A percentile compares a stretch with the other conserved stretches of the same genome.
Conservation (phyloP, 1,284 basidiomycete species). For the Stygiomarasmius scandens region DNA sequence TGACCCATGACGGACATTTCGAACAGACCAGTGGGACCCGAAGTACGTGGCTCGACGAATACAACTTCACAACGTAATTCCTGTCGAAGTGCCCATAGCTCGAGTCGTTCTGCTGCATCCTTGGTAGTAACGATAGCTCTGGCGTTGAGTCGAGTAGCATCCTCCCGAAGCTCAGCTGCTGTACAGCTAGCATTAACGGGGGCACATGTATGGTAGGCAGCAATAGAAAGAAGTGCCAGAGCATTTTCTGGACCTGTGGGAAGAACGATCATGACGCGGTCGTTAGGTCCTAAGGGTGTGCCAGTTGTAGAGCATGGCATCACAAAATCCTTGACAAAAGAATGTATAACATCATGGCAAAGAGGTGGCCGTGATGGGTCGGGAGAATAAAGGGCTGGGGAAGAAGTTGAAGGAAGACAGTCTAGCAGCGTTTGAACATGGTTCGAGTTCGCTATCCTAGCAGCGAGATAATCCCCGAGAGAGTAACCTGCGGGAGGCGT, state of each 20-base stretch:
- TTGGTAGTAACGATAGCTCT: constrained; percentile 41
- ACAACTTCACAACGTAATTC: constrained; percentile 40
- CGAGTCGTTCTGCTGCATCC: constrained; percentile 40
- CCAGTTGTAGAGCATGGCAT: constrained; percentile 35
- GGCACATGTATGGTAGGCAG: constrained; percentile 45
- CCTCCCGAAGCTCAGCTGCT: constrained; percentile 41
- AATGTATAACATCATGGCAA: constrained; percentile 34
- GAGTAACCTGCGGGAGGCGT: constrained; percentile 27
- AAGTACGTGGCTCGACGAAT: constrained; percentile 32
- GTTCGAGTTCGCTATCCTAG: constrained; percentile 29
- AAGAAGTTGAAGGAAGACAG: constrained; percentile 35
- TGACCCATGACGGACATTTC: constrained; percentile 37
- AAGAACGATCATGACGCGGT: constrained; percentile 45
- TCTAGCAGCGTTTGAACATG: constrained; percentile 38
- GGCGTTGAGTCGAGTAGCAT: constrained; percentile 38
- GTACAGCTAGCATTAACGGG: constrained; percentile 49
- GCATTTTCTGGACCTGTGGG: constrained; percentile 50
- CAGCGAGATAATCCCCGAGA: constrained; percentile 38
- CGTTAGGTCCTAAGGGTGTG: constrained; percentile 37
- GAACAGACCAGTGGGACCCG: constrained; percentile 43
- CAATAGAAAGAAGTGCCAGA: constrained; percentile 41
- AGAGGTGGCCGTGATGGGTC: constrained; percentile 28
- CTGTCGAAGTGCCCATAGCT: constrained; percentile 31
- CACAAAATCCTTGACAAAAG: constrained; percentile 39
- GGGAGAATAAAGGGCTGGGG: constrained; percentile 37